Evolutionary conservation across 176 grass and related monocot genomes (phyloP).

Genomic region (Rhynchospora pubera): DNA sequence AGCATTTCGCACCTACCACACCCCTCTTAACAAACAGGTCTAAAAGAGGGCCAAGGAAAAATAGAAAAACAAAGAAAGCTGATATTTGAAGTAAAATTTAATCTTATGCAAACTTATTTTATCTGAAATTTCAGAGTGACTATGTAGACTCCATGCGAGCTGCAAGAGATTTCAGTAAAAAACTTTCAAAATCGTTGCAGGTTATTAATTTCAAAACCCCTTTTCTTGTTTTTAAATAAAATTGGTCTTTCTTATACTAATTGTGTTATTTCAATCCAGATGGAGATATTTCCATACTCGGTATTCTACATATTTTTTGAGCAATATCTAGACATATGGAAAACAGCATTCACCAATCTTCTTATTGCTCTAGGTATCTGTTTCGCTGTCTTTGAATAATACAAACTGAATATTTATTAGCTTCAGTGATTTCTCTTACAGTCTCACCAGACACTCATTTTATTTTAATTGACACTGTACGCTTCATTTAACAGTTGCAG

Average conservation of each 20-base stretch:
- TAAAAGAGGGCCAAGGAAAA: slow-evolving; percentile 23
- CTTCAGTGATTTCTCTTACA: neutral
- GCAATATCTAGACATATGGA: slow-evolving; percentile 95
- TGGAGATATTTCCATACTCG: slow-evolving; percentile 93
- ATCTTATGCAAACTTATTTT: slow-evolving; percentile 16
- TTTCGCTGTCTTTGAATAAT: neutral
- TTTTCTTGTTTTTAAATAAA: neutral
- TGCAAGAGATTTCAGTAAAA: slow-evolving; percentile 82
- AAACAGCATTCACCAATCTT: slow-evolving; percentile 79
- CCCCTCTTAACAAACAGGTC: slow-evolving; percentile 98
- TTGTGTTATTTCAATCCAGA: slow-evolving; percentile 48
- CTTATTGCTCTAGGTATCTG: slow-evolving; percentile 77
- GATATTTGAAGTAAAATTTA: slow-evolving; percentile 15
- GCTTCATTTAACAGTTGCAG: slow-evolving; percentile 45
- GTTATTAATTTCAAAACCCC: slow-evolving; percentile 29
- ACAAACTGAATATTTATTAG: neutral
- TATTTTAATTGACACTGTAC: neutral
- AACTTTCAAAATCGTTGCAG: slow-evolving; percentile 77
- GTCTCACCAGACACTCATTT: neutral
- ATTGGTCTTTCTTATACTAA: slow-evolving; percentile 8
- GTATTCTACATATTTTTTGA: slow-evolving; percentile 99
- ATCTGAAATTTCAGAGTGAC: slow-evolving; percentile 49
- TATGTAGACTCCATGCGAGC: slow-evolving; percentile 96
- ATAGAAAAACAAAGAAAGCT: slow-evolving; percentile 18
- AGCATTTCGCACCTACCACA: slow-evolving; percentile 90